Percentiles rank a stretch among this genome's conserved stretches.
These are phyloP conservation scores for Naganishia sp. DNA, from an alignment of 1,284 basidiomycete genomes.

Conservation along the genomic window DNA sequence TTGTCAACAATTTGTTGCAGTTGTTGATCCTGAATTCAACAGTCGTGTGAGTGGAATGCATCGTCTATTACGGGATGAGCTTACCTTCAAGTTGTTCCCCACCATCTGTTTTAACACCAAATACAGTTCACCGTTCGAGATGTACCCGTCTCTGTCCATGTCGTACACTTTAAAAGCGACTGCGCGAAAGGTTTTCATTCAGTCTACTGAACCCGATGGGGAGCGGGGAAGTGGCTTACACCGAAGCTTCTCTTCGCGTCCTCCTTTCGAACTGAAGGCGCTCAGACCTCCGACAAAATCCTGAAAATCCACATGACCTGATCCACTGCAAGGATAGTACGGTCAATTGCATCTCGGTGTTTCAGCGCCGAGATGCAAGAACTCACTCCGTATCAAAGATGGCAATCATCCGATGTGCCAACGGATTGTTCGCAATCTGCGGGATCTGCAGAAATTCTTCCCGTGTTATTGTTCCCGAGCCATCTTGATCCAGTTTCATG, in stretches of 20 bases:
- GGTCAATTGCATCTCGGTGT: not conserved
- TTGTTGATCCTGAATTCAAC: conserved; percentile 79
- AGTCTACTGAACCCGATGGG: no score
- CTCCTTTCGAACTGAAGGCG: conserved; percentile 94
- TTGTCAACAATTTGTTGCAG: conserved; percentile 99
- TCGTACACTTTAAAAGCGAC: conserved; percentile 99
- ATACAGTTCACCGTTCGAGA: conserved; percentile 99
- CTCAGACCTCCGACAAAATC: conserved; percentile 97
- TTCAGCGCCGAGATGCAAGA: not conserved
- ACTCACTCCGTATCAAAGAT: conserved; percentile 98
- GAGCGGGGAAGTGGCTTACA: conserved; percentile 62
- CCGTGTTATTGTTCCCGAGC: conserved; percentile 95
- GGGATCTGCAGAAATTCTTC: conserved; percentile 99
- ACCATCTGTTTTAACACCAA: conserved; percentile 99
- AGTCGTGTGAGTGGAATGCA: not conserved
- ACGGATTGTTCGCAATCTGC: conserved; percentile 95
- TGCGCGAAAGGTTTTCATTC: conserved; percentile 44
- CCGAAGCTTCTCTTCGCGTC: conserved; percentile 91
- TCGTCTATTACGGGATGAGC: conserved; percentile 30
- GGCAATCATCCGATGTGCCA: conserved; percentile 96
- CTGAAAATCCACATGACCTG: conserved; percentile 97
- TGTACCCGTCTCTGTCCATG: conserved; percentile 94
- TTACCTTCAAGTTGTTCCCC: conserved; percentile 92
- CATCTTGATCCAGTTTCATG: conserved; percentile 99
- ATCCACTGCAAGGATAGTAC: conserved; percentile 64